Base-by-base conservation (phyloP, 176 grass and related monocot genomes). In the Cenchrus fungigraminus region DNA sequence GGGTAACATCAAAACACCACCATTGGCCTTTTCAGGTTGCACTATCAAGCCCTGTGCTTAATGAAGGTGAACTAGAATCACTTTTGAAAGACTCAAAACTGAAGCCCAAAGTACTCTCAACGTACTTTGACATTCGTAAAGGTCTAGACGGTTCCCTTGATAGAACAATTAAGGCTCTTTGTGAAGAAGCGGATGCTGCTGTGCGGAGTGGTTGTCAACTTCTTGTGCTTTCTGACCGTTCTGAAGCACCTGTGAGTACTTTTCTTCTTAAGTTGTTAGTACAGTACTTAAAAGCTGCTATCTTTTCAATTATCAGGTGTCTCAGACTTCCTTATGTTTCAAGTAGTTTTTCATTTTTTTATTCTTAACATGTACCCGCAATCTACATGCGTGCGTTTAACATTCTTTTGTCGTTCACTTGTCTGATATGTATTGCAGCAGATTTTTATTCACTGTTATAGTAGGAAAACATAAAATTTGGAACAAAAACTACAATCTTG, bases 151-250 rank as follows among this genome's bases (percentile, higher is more conserved):
- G 97, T 51, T 96, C 97, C 72, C 88, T 99, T 73, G 86, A 91
- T 76, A 97, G 80, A 63, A 75, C 85, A 76, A 86, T 99, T 73
- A 86, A 91, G 63, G 74, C 77, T 68, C 86, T 99, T 77, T 99
- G 97, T 68, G 97, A 99, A 67, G 90, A 92, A 82, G 97, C 97
- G 85, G 97, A 99, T 88, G 91, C 86, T 87, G 97, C 94, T 79
- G 97, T 99, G 84, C 81, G 92, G 53, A 94, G 87, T 92, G 97
- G 97, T 45, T 94, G 84, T 82, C 97, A 99, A 89, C 86, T 99
- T 65, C 94, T 99, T 79, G 89, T 99, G 53, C 97, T 99, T 86
- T 99, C 97, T 86, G 97, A 99, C 72, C 91, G 90, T 81, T 94
- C 90, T 44, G 97, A 96, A 61, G 86, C 82, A 86, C 91, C 92